These are phyloP conservation scores for Fusarium pseudoanthophilum DNA, from an alignment of 2,329 filamentous ascomycete species.

Conservation along the genomic window DNA sequence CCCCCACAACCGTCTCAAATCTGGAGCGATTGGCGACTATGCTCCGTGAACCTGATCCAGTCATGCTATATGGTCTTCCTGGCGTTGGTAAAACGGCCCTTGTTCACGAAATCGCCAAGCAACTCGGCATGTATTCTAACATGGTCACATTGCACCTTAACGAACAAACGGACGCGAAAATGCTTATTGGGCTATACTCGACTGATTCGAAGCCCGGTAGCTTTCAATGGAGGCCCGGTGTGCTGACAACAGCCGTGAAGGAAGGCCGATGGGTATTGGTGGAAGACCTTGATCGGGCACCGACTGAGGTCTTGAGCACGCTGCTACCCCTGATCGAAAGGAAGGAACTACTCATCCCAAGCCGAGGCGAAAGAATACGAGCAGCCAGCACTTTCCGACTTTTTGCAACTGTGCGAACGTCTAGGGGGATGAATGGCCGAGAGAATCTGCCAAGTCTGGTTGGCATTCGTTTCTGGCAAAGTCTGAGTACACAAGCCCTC, in stretches of 20 bases:
- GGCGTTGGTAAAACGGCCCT: constrained; percentile 92
- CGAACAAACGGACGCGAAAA: constrained; percentile 97
- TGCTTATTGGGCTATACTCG: constrained; percentile 93
- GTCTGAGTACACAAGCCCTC: constrained; percentile 75
- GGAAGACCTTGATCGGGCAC: constrained; percentile 94
- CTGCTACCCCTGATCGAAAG: constrained; percentile 92
- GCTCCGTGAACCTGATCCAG: constrained; percentile 74
- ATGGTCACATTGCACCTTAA: constrained; percentile 97
- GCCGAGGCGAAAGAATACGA: constrained; percentile 84
- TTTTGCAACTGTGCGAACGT: constrained; percentile 88
- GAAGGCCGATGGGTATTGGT: constrained; percentile 98
- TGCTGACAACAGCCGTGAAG: constrained; percentile 90
- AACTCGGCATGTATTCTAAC: constrained; percentile 79
- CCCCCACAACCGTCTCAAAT: constrained; percentile 78
- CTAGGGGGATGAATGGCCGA: constrained; percentile 72
- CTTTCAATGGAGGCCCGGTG: constrained; percentile 91
- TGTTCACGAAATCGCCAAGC: constrained; percentile 82
- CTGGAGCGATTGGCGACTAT: constrained; percentile 74
- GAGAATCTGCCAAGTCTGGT: constrained; percentile 79
- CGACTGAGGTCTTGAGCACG: constrained; percentile 93
- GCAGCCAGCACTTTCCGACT: constrained; percentile 89
- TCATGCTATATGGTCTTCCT: constrained; percentile 83
- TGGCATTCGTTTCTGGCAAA: constrained; percentile 87
- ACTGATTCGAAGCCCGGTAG: constrained; percentile 88
- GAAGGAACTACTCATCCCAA: constrained; percentile 90